Evolutionary conservation across 257 asterid species (phyloP), one percentile per base, ranked within the genome.

Genomic region (Solanum peruvianum): DNA sequence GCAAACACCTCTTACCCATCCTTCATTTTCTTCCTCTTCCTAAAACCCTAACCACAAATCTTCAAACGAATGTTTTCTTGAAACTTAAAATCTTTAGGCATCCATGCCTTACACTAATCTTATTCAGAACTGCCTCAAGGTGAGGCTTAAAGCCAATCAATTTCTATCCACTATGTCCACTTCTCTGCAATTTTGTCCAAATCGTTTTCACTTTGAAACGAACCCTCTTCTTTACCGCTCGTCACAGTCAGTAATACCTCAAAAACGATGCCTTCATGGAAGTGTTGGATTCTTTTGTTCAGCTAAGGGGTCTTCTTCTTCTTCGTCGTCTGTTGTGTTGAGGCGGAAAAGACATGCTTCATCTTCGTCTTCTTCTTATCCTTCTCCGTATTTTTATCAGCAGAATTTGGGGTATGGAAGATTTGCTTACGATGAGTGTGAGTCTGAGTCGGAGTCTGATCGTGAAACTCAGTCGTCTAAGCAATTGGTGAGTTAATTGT

Each of bases 341-440:
- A 92, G 89, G 91, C 92, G 92, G 85, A 64, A 77, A 78, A 89
- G 92, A n/a, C 90, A 80, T 85, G 89, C 27, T 35, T 86, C 87
- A 86, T 88, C 91, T 52, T 67, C 64, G 64, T 56, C 88, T 86
- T 47, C 86, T 75, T 27, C 84, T 69, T 25, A 58, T 71, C 44
- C 92, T 69, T 87, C 88, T 87, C 95, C 98, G 25, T 91, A 85
- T 44, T 87, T 90, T 86, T 90, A 91, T 88, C 95, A 90, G 89
- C 96, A 88, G 92, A 93, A 83, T 88, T 88, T 89, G 84, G 94
- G 98, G 81, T 94, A 92, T 82, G 96, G 97, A 31, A 87, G 94
- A 90, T 92, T 86, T 90, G 97, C 97, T 9, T 93, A 94, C 87
- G 93, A 94, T 47, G 96, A 93, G 41, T 93, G 90, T 89, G 94